A percentile compares a stretch with the other conserved stretches of the same genome.
Evolutionary conservation across 495 filamentous ascomycete genomes (phyloP).

Genomic region (Niebla homalea): DNA sequence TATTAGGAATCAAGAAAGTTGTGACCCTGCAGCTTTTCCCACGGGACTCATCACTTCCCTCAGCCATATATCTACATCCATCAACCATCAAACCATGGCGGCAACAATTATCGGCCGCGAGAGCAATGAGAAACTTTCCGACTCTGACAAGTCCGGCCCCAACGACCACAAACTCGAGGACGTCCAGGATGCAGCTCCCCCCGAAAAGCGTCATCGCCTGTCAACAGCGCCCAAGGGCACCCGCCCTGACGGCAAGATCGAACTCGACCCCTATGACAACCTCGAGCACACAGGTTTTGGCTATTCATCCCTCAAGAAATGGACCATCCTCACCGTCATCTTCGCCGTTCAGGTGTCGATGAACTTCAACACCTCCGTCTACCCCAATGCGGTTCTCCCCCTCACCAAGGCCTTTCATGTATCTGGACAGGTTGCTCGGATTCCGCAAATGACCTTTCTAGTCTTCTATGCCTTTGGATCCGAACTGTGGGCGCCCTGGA

Average conservation of each 20-base stretch:
- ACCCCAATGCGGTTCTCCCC: conserved; percentile 48
- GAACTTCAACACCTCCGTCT: conserved; percentile 73
- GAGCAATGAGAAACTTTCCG: too few species aligned
- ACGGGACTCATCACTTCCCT: too few species aligned
- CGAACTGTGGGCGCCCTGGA: conserved; percentile 75
- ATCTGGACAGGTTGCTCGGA: conserved; percentile 48
- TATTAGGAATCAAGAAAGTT: too few species aligned
- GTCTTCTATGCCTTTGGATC: conserved; percentile 66
- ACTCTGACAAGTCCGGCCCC: too few species aligned
- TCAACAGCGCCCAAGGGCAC: background rate
- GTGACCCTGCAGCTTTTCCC: too few species aligned
- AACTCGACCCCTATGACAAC: conserved; percentile 49
- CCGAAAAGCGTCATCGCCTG: too few species aligned
- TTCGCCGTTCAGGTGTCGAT: conserved; percentile 69
- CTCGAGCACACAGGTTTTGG: conserved; percentile 52
- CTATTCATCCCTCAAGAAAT: conserved; percentile 58
- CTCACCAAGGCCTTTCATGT: conserved; percentile 51
- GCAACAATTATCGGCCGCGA: too few species aligned
- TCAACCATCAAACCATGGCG: too few species aligned
- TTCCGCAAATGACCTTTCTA: conserved; percentile 58
- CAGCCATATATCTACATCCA: too few species aligned
- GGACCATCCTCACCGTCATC: conserved; percentile 59
- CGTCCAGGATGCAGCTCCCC: too few species aligned
- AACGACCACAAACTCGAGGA: too few species aligned
- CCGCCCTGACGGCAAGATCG: conserved; percentile 32